phyloP scores from a whole-genome alignment of 2,329 filamentous ascomycete genomes.

The Pseudocercospora pini-densiflorae region DNA sequence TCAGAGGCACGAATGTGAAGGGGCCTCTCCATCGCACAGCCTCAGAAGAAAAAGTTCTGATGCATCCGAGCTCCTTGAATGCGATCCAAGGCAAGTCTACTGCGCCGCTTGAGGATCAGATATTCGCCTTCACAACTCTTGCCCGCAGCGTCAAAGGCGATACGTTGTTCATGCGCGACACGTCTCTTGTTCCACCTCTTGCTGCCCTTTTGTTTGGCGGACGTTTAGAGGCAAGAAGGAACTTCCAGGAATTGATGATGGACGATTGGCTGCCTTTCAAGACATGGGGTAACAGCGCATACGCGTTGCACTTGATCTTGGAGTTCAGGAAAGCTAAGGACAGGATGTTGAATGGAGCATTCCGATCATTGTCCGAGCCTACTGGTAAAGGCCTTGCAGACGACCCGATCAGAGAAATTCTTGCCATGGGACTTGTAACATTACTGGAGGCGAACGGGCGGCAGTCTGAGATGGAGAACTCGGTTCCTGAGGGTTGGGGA shows the following conservation, averaged over 20 bases:
- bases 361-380: conserved; percentile 27
- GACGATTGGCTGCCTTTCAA: conserved; percentile 44
- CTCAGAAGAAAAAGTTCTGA: conserved; percentile 33
- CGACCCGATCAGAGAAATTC: conserved; percentile 28
- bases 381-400: conserved; percentile 17
- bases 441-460: conserved; percentile 19
- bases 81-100: conserved; percentile 3
- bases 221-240: conserved; percentile 27
- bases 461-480: neutral
- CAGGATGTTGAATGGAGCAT: conserved; percentile 36
- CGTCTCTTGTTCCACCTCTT: conserved; percentile 34
- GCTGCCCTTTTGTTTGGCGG: conserved; percentile 40
- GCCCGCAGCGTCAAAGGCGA: conserved; percentile 22
- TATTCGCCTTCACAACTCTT: conserved; percentile 27
- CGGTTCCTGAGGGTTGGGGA: conserved; percentile 8
- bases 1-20: conserved; percentile 28
- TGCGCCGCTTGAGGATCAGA: conserved; percentile 14
- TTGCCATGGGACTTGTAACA: conserved; percentile 28
- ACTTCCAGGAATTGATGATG: conserved; percentile 34
- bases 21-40: conserved; percentile 34
- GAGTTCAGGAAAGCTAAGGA: conserved; percentile 44
- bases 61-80: conserved; percentile 38
- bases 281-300: conserved; percentile 27
- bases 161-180: conserved; percentile 35
- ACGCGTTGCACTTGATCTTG: conserved; percentile 37